Conservation (phyloP, 352 stramenopile genomes). For the Plasmopara viticola region DNA sequence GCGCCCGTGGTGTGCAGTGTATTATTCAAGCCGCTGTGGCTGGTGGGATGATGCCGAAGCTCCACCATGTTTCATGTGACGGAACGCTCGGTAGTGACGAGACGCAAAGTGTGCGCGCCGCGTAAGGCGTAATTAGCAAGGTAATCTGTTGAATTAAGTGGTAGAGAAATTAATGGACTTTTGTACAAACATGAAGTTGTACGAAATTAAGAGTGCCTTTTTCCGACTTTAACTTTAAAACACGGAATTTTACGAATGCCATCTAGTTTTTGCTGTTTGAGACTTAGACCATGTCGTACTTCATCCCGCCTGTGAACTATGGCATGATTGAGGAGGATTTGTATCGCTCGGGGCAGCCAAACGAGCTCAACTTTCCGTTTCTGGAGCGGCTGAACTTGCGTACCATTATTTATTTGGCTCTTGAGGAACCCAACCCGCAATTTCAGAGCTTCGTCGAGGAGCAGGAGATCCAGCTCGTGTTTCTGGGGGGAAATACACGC, state of each 20-base stretch:
- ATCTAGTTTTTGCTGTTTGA: neutral
- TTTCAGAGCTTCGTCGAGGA: slow-evolving; percentile 88
- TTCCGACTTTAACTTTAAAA: neutral
- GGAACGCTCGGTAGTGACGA: slow-evolving; percentile 22
- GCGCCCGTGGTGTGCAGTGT: slow-evolving; percentile 55
- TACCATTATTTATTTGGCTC: slow-evolving; percentile 89
- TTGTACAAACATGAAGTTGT: neutral
- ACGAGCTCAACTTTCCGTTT: slow-evolving; percentile 91
- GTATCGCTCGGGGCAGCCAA: slow-evolving; percentile 86
- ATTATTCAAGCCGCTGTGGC: slow-evolving; percentile 71
- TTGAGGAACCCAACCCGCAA: slow-evolving; percentile 86
- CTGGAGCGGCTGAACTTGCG: slow-evolving; percentile 86
- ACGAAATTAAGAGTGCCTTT: neutral
- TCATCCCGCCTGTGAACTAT: slow-evolving; percentile 91
- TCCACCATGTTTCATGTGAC: slow-evolving; percentile 68
- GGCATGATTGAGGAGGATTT: slow-evolving; percentile 90
- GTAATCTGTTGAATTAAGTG: neutral
- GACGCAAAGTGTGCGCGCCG: slow-evolving; percentile 16
- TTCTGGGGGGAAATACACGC: slow-evolving; percentile 82
- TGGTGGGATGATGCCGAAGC: slow-evolving; percentile 78
- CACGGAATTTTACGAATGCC: neutral
- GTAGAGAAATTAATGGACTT: neutral
- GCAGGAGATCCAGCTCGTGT: slow-evolving; percentile 86
- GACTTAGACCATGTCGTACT: slow-evolving; percentile 67
- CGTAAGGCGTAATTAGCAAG: slow-evolving; percentile 7